A percentile compares a stretch with the other conserved stretches of the same genome.
Conservation (phyloP, 495 filamentous ascomycete species). For the Penicillium samsonianum region DNA sequence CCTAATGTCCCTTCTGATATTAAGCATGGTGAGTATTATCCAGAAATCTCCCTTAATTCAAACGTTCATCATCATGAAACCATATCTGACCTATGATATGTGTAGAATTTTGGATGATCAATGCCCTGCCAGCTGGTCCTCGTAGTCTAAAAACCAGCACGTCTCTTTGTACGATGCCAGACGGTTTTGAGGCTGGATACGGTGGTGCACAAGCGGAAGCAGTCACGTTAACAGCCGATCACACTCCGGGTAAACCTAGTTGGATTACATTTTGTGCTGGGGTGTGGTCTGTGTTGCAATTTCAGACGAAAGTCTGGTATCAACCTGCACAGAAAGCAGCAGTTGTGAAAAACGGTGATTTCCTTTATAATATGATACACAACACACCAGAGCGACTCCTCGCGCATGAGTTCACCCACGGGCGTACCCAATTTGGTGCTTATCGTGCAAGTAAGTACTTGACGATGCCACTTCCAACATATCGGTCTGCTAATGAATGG, state of each 20-base stretch:
- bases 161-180: constrained; percentile 4
- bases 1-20: constrained; percentile 2
- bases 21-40: constrained; percentile 1
- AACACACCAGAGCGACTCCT: constrained; percentile 11
- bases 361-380: not conserved
- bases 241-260: constrained; percentile 4
- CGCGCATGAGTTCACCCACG: constrained; percentile 8
- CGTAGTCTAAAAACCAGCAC: not conserved
- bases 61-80: constrained; percentile 6
- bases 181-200: not conserved
- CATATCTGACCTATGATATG: constrained; percentile 6
- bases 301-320: constrained; percentile 6
- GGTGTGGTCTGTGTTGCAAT: constrained; percentile 8
- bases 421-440: constrained; percentile 2
- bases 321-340: constrained; percentile 9
- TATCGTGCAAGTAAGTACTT: constrained; percentile 8
- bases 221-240: constrained; percentile 4
- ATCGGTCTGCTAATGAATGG: constrained; percentile 11
- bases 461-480: constrained; percentile 5
- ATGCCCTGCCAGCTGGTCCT: constrained; percentile 6
- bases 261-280: constrained; percentile 6
- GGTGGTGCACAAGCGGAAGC: constrained; percentile 3
- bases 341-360: constrained; percentile 9
- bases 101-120: constrained; percentile 6
- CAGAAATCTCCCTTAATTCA: constrained; percentile 3